A percentile compares a stretch with the other conserved stretches of the same genome.
These are phyloP conservation scores for Fusarium proliferatum DNA, from an alignment of 2,329 filamentous ascomycete species.

Conservation along the genomic window DNA sequence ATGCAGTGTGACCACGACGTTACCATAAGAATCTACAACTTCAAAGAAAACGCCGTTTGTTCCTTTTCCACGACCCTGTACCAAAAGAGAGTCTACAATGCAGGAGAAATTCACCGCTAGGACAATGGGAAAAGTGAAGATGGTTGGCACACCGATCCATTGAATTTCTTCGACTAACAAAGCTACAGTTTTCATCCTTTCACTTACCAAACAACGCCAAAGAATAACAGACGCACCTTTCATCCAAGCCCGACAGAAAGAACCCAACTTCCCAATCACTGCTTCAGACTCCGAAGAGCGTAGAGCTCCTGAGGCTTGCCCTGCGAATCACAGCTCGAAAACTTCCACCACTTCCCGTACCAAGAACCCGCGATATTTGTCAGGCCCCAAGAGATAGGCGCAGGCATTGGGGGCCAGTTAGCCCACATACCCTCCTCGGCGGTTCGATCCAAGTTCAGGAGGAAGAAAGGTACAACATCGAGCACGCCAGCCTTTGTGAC, in stretches of 20 bases:
- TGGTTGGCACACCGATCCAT: neutral
- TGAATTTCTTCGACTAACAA: conserved; percentile 1
- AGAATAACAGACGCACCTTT: neutral
- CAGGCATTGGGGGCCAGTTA: conserved; percentile 73
- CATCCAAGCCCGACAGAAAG: neutral
- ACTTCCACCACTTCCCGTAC: conserved; percentile 71
- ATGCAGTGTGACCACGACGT: neutral
- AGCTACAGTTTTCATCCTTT: neutral
- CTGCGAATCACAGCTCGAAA: conserved; percentile 68
- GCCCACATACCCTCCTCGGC: conserved; percentile 69
- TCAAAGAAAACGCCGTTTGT: neutral
- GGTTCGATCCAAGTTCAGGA: conserved; percentile 70
- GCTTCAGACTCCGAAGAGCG: conserved; percentile 52
- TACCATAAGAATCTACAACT: neutral
- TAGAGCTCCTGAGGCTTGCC: conserved; percentile 66
- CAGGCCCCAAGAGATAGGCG: conserved; percentile 68
- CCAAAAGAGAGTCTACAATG: too few relatives aligned
- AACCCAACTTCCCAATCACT: neutral
- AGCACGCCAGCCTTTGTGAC: conserved; percentile 69
- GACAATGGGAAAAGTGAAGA: neutral
- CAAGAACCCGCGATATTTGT: conserved; percentile 68
- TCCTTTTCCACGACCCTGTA: neutral
- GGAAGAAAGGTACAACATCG: conserved; percentile 73
- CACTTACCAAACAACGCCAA: conserved; percentile 5
- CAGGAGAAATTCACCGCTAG: too few relatives aligned